phyloP scores from a whole-genome alignment of 2,329 filamentous ascomycete genomes.

The Aspergillus fructus region DNA sequence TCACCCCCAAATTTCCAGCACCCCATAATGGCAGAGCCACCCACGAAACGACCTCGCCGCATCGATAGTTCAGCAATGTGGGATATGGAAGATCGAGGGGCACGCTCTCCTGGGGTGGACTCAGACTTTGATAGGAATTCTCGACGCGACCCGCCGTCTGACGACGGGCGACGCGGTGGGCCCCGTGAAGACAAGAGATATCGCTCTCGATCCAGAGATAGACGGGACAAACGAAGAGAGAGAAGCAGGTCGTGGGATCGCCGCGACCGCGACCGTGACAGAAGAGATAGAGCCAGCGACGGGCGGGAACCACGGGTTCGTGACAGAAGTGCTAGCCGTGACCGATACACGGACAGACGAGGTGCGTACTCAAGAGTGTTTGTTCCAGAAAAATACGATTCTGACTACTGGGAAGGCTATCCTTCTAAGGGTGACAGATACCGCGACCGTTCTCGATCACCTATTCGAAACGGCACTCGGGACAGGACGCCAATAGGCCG shows the following conservation, averaged over 20 bases:
- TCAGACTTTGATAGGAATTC: slow-evolving; percentile 36
- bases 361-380: slow-evolving; percentile 27
- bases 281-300: slow-evolving; percentile 35
- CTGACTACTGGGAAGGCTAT: slow-evolving; percentile 23
- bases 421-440: slow-evolving; percentile 33
- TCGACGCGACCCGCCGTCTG: slow-evolving; percentile 36
- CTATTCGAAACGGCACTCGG: slow-evolving; percentile 36
- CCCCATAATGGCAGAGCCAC: slow-evolving; percentile 52
- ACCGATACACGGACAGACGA: slow-evolving; percentile 40
- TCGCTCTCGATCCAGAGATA: slow-evolving; percentile 41
- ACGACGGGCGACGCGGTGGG: slow-evolving; percentile 36
- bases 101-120: slow-evolving; percentile 27
- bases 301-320: slow-evolving; percentile 40
- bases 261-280: slow-evolving; percentile 32
- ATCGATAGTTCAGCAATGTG: slow-evolving; percentile 63
- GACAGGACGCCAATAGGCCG: slow-evolving; percentile 38
- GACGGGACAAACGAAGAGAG: slow-evolving; percentile 41
- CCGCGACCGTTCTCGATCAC: slow-evolving; percentile 38
- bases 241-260: slow-evolving; percentile 46
- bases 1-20: slow-evolving; percentile 1
- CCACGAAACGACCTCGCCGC: slow-evolving; percentile 51
- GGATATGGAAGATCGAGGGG: slow-evolving; percentile 47
- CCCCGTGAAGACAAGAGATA: slow-evolving; percentile 40
- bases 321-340: slow-evolving; percentile 40
- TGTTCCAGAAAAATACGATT: background rate